Conservation (phyloP, 176 grass and related monocot genomes). For the Chrysopogon serrulatus region DNA sequence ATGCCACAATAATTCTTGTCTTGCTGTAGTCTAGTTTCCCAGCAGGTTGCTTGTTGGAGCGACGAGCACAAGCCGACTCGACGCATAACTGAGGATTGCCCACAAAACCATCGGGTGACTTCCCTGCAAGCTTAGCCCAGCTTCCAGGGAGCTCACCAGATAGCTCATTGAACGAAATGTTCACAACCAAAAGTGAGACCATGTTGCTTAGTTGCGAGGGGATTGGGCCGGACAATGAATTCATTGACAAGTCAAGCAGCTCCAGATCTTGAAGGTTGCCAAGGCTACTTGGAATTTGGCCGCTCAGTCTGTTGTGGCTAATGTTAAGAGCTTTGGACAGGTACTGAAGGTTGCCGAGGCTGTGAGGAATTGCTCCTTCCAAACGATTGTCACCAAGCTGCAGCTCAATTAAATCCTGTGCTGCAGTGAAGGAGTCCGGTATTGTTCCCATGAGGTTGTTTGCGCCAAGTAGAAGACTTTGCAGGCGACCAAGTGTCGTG, state of each 20-base stretch:
- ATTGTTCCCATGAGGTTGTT: slow-evolving; percentile 48
- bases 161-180: slow-evolving; percentile 57
- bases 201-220: slow-evolving; percentile 36
- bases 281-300: slow-evolving; percentile 46
- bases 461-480: slow-evolving; percentile 38
- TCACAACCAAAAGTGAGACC: slow-evolving; percentile 49
- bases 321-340: slow-evolving; percentile 50
- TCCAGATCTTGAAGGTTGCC: slow-evolving; percentile 55
- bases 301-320: slow-evolving; percentile 43
- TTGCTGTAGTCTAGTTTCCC: neutral
- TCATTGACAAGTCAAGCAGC: slow-evolving; percentile 51
- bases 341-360: slow-evolving; percentile 57
- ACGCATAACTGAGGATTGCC: slow-evolving; percentile 38
- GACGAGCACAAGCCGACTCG: neutral
- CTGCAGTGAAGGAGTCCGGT: slow-evolving; percentile 40
- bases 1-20: neutral
- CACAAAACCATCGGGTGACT: slow-evolving; percentile 27
- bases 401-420: slow-evolving; percentile 45
- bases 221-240: slow-evolving; percentile 45
- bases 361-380: slow-evolving; percentile 40
- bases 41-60: neutral
- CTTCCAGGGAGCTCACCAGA: slow-evolving; percentile 24
- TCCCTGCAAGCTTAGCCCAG: slow-evolving; percentile 32
- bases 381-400: slow-evolving; percentile 54
- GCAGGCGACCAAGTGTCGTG: slow-evolving; percentile 25